A percentile compares a stretch with the other conserved stretches of the same genome.
Evolutionary conservation across 352 stramenopile genomes (phyloP).

Genomic region (Phytophthora ohioensis): DNA sequence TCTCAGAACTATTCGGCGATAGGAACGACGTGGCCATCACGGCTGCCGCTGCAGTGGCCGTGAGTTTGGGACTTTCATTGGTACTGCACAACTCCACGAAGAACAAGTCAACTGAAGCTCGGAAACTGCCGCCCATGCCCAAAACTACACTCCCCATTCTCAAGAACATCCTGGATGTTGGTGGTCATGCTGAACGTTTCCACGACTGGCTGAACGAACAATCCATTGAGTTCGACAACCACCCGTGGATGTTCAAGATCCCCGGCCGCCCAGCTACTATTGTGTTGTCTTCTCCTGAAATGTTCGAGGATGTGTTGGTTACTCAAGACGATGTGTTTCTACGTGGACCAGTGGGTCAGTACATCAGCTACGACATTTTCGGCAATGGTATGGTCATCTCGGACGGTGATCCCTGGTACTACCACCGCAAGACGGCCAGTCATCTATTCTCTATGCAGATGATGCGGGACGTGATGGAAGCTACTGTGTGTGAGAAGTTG

Average conservation of each 20-base stretch:
- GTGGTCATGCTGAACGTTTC: conserved; percentile 44
- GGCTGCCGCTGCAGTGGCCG: neutral
- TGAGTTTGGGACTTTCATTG: neutral
- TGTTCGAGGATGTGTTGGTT: conserved; percentile 60
- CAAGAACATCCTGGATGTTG: conserved; percentile 48
- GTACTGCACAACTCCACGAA: neutral
- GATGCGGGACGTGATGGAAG: conserved; percentile 57
- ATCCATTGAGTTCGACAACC: conserved; percentile 44
- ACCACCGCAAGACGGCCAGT: conserved; percentile 82
- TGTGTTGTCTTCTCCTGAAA: conserved; percentile 46
- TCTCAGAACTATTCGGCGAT: neutral
- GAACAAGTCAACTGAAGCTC: neutral
- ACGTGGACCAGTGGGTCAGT: conserved; percentile 48
- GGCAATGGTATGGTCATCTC: conserved; percentile 59
- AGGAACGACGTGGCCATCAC: neutral
- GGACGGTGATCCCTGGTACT: conserved; percentile 54
- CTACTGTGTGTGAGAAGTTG: conserved; percentile 42
- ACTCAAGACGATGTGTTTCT: conserved; percentile 74
- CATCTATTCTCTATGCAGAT: conserved; percentile 83
- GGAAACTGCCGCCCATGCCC: neutral
- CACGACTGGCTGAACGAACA: conserved; percentile 64
- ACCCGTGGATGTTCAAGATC: conserved; percentile 51
- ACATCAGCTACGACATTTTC: conserved; percentile 61
- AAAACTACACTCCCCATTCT: conserved; percentile 30
- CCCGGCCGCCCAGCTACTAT: conserved; percentile 44